These are phyloP conservation scores for Solanum okadae DNA, from an alignment of 257 asterid genomes.

Conservation along the genomic window DNA sequence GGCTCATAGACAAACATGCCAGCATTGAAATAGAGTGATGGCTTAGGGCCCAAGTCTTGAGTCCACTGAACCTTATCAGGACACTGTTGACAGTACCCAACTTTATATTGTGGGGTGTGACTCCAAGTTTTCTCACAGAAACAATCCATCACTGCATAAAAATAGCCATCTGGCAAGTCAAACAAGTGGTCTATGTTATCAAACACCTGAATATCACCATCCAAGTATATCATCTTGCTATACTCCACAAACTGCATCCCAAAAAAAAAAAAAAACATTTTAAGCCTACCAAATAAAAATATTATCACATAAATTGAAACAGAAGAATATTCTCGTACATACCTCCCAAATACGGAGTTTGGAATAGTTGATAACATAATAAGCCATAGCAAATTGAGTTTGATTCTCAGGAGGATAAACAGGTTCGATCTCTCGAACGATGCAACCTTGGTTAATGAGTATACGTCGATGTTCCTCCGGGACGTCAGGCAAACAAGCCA, in stretches of 20 bases:
- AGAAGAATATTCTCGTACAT: not conserved
- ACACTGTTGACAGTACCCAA: constrained; percentile 8
- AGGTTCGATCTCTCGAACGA: constrained; percentile 6
- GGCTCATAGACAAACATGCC: constrained; percentile 11
- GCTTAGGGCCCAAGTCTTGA: not conserved
- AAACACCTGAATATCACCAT: constrained; percentile 8
- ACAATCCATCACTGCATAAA: constrained; percentile 9
- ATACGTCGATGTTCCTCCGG: constrained; percentile 9
- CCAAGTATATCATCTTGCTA: constrained; percentile 10
- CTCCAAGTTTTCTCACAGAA: constrained; percentile 10
- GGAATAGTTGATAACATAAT: constrained; percentile 7
- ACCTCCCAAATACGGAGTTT: constrained; percentile 8
- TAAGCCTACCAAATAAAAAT: not conserved
- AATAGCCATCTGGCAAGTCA: constrained; percentile 5
- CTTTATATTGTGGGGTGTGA: not conserved
- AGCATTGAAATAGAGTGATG: constrained; percentile 6
- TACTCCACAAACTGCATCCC: constrained; percentile 10
- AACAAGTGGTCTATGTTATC: constrained; percentile 6
- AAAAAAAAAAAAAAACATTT: not conserved
- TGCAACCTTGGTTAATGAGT: not conserved
- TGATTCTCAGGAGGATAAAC: constrained; percentile 5
- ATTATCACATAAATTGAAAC: not conserved
- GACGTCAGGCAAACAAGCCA: constrained; percentile 7
- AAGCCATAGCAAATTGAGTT: constrained; percentile 8
- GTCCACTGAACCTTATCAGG: constrained; percentile 6